Base-by-base conservation (phyloP, 2,329 filamentous ascomycete genomes). In the Pyricularia sp. region DNA sequence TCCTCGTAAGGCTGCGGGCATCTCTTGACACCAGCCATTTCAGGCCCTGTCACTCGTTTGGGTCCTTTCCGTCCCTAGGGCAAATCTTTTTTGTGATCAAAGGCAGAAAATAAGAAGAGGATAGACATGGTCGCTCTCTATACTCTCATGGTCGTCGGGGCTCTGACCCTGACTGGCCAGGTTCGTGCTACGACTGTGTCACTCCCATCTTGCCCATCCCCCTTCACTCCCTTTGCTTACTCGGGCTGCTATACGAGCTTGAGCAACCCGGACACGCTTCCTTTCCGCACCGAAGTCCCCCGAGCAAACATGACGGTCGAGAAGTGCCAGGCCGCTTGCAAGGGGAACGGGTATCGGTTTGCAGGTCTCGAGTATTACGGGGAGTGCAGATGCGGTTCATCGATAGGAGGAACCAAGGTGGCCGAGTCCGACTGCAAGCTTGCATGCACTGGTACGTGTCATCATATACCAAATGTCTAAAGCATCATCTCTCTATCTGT, bases 391-490 rank as follows among this genome's bases (percentile, higher is more conserved):
- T 81, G 81, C 67, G 78, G 80, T 35, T 74, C 81, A 67, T 80
- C 79, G 31, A 77, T 82, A 67, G 74, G 82, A 67, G 79, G 79
- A n/a, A 80, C 83, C 69, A 77, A 77, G 68, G 72, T 88, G 19
- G 71, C 76, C 3, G 78, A 80, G 24, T 75, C 80, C 19, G 77
- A 84, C 49, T 88, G 87, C 69, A 84, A 78, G 71, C 83, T 85
- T 65, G 75, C 81, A 10, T 81, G 85, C 71, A 79, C 73, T 31
- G 78, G 78, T 53, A 77, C 82, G 75, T 3, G 24, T 12, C 40
- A n/a, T 12, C 40, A n/a, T n/a, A n/a, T 49, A 49, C 5, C 40
- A n/a, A 0, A 49, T n/a, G 40, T n/a, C 19, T 49, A 49, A 35
- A n/a, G n/a, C 19, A 13, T 26, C 26, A 26, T 26, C n/a, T 49